A percentile compares a stretch with the other conserved stretches of the same genome.
Evolutionary conservation across 1,284 basidiomycete genomes (phyloP).

Genomic region (Naganishia liquefaciens): DNA sequence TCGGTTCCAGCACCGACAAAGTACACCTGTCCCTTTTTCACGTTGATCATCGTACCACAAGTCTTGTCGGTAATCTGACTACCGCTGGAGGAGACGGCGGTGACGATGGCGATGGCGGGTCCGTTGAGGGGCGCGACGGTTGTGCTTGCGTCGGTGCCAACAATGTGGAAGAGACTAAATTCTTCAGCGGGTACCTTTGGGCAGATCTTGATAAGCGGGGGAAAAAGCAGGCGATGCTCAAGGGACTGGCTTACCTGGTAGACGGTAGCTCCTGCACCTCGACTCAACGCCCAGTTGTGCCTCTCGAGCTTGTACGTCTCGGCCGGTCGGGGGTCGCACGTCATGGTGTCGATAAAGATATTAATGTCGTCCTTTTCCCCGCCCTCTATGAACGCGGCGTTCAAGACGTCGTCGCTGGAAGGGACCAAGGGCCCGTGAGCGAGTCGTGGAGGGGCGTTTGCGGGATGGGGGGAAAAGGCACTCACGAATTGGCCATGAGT

Average conservation of each 20-base stretch:
- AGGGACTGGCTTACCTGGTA: conserved; percentile 25
- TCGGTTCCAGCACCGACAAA: conserved; percentile 40
- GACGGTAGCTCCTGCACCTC: conserved; percentile 26
- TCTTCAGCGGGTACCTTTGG: conserved; percentile 42
- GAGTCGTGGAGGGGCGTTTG: background rate
- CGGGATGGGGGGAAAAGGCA: background rate
- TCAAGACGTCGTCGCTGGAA: conserved; percentile 53
- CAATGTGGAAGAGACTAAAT: conserved; percentile 41
- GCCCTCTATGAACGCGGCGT: conserved; percentile 49
- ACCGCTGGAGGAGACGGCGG: conserved; percentile 16
- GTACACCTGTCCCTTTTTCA: conserved; percentile 39
- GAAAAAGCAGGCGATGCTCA: conserved; percentile 33
- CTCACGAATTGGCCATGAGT: conserved; percentile 45
- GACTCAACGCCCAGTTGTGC: conserved; percentile 19
- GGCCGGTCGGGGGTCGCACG: conserved; percentile 36
- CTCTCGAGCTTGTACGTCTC: conserved; percentile 30
- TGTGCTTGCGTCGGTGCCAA: conserved; percentile 32
- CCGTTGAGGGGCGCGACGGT: conserved; percentile 38
- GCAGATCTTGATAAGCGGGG: conserved; percentile 25
- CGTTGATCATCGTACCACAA: conserved; percentile 15
- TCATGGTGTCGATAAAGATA: conserved; percentile 40
- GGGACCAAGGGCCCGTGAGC: no score
- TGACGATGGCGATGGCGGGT: conserved; percentile 40
- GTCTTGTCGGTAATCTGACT: conserved; percentile 27
- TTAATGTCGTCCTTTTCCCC: conserved; percentile 43